These are phyloP conservation scores for Agaricus blazei DNA, from an alignment of 768 basidiomycete genomes.

Conservation along the genomic window DNA sequence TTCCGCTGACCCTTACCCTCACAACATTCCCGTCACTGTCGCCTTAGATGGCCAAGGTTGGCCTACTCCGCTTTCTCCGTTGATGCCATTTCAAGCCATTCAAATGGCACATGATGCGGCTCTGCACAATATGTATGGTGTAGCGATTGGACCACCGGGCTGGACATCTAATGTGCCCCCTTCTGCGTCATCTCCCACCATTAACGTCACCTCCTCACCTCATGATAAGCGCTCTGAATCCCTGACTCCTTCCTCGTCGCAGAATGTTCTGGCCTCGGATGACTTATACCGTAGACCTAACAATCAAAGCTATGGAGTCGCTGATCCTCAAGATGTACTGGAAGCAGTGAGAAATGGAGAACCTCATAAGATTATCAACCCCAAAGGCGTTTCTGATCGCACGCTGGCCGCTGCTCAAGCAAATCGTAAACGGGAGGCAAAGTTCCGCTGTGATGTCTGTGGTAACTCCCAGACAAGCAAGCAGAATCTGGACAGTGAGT, in stretches of 20 bases:
- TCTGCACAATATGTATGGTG: background rate
- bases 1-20: background rate
- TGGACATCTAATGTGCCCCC: background rate
- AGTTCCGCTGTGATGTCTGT: conserved; percentile 1
- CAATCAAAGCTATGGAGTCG: background rate
- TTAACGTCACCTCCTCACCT: background rate
- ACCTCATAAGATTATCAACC: background rate
- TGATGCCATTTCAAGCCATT: background rate
- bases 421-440: conserved; percentile 7
- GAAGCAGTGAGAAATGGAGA: background rate
- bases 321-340: background rate
- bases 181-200: background rate
- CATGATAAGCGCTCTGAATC: background rate
- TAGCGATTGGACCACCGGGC: background rate
- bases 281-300: background rate
- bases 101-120: background rate
- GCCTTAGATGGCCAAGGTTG: background rate
- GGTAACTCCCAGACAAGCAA: conserved; percentile 8
- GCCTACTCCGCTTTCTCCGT: background rate
- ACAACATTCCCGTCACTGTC: background rate
- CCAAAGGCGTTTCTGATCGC: conserved; percentile 8
- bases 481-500: conserved; percentile 9
- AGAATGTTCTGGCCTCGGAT: background rate
- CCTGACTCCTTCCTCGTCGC: background rate
- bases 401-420: conserved; percentile 1